phyloP scores from a whole-genome alignment of 164 flowering plant species.

The Tinospora cordifolia region DNA sequence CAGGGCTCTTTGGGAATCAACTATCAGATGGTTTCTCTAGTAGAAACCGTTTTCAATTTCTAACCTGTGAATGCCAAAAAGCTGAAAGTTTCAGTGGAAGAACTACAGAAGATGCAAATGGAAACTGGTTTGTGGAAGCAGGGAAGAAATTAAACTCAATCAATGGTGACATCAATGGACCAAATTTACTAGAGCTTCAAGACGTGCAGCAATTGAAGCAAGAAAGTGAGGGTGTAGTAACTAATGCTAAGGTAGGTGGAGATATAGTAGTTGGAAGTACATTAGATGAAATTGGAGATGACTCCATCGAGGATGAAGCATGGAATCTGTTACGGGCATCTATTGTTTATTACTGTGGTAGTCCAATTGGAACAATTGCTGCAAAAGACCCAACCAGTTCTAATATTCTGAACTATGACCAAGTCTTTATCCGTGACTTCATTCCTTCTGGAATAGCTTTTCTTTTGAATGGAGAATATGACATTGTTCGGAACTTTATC shows the following conservation, averaged over 20 bases:
- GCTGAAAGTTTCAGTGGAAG: slow-evolving; percentile 34
- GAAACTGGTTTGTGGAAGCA: slow-evolving; percentile 17
- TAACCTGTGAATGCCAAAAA: slow-evolving; percentile 35
- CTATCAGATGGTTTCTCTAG: slow-evolving; percentile 3
- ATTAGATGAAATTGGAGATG: slow-evolving; percentile 5
- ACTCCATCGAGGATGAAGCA: slow-evolving; percentile 64
- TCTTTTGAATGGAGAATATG: slow-evolving; percentile 76
- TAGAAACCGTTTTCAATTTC: slow-evolving; percentile 6
- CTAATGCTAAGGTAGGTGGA: slow-evolving; percentile 20
- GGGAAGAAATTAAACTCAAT: slow-evolving; percentile 4
- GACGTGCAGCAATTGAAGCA: slow-evolving; percentile 17
- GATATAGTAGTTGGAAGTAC: slow-evolving; percentile 16
- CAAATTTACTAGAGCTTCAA: slow-evolving; percentile 19
- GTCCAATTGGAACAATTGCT: slow-evolving; percentile 75
- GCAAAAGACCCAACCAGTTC: slow-evolving; percentile 51
- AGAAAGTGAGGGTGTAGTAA: slow-evolving; percentile 20
- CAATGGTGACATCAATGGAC: slow-evolving; percentile 18
- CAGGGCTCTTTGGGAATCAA: slow-evolving; percentile 9
- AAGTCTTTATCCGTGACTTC: slow-evolving; percentile 75
- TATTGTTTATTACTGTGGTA: slow-evolving; percentile 56
- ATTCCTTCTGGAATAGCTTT: slow-evolving; percentile 79
- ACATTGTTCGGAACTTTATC: slow-evolving; percentile 71
- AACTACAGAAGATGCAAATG: slow-evolving; percentile 28
- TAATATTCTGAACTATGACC: slow-evolving; percentile 58
- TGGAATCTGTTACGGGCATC: slow-evolving; percentile 57